Conservation (phyloP, 2,329 filamentous ascomycete species). For the Xylariaceae sp. region DNA sequence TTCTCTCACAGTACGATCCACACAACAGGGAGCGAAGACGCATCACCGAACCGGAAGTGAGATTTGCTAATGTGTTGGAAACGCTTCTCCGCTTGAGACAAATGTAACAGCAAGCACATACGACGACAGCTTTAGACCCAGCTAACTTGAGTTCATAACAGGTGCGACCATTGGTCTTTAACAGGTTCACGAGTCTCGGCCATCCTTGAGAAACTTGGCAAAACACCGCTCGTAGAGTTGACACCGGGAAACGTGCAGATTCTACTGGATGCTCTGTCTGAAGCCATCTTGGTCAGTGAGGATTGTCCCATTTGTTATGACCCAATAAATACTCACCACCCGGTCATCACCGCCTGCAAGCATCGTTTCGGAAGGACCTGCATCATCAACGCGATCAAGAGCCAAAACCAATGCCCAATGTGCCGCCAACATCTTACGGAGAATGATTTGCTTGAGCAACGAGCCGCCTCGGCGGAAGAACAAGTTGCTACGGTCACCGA, state of each 20-base stretch:
- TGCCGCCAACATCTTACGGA: constrained; percentile 66
- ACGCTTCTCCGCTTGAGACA: constrained; percentile 77
- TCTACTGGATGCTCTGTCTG: constrained; percentile 68
- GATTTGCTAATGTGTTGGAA: constrained; percentile 73
- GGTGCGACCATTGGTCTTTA: constrained; percentile 82
- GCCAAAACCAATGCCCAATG: constrained; percentile 78
- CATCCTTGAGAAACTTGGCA: constrained; percentile 65
- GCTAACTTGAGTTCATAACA: constrained; percentile 27
- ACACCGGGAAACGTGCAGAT: constrained; percentile 67
- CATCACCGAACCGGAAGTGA: constrained; percentile 34
- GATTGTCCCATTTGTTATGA: constrained; percentile 82
- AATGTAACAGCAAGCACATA: constrained; percentile 38
- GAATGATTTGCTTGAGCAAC: constrained; percentile 58
- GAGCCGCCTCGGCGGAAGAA: constrained; percentile 41
- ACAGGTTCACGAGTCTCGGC: constrained; percentile 68
- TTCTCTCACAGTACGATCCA: constrained; percentile 32
- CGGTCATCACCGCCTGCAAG: constrained; percentile 80
- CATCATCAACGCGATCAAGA: constrained; percentile 67
- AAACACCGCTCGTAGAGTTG: constrained; percentile 61
- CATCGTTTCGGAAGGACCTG: constrained; percentile 73
- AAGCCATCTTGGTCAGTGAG: constrained; percentile 75
- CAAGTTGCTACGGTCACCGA: constrained; percentile 37
- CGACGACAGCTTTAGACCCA: background rate
- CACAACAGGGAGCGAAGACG: constrained; percentile 34
- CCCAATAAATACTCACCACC: constrained; percentile 50